These are phyloP conservation scores for Paramecium sexaurelia DNA, from an alignment of 73 alveolate genomes.

Conservation along the genomic window DNA sequence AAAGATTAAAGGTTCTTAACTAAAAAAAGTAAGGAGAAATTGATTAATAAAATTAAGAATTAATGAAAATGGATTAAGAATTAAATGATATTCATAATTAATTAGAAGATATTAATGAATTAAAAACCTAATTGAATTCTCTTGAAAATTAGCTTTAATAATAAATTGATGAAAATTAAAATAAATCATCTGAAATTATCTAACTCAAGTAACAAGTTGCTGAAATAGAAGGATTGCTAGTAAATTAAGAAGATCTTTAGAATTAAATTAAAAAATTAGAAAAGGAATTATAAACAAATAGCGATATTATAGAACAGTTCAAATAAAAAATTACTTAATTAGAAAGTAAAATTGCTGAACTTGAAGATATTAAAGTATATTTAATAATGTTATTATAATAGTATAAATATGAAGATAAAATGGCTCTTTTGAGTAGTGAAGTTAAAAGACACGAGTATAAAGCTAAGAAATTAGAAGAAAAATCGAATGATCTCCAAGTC, in stretches of 20 bases:
- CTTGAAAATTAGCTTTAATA: neutral
- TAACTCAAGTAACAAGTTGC: neutral
- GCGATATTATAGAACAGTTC: constrained; percentile 4
- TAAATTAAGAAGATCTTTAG: neutral
- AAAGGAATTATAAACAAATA: neutral
- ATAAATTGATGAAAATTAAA: neutral
- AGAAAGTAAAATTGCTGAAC: neutral
- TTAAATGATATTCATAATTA: neutral
- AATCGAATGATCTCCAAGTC: neutral
- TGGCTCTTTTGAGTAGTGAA: constrained; percentile 30
- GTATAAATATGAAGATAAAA: constrained; percentile 50
- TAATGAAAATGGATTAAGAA: constrained; percentile 10
- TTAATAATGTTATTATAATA: neutral
- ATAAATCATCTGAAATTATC: neutral
- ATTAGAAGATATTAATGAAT: constrained; percentile 2
- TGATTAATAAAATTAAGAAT: neutral
- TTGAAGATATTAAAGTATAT: neutral
- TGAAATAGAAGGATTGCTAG: neutral
- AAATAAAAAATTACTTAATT: neutral
- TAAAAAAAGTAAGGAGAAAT: constrained; percentile 35
- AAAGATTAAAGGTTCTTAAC: neutral
- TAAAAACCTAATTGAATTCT: neutral
- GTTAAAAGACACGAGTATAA: constrained; percentile 7
- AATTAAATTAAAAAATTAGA: neutral
- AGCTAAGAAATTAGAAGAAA: neutral